Conservation (phyloP, 2,329 filamentous ascomycete genomes). For the Apiospora kogelbergensis region DNA sequence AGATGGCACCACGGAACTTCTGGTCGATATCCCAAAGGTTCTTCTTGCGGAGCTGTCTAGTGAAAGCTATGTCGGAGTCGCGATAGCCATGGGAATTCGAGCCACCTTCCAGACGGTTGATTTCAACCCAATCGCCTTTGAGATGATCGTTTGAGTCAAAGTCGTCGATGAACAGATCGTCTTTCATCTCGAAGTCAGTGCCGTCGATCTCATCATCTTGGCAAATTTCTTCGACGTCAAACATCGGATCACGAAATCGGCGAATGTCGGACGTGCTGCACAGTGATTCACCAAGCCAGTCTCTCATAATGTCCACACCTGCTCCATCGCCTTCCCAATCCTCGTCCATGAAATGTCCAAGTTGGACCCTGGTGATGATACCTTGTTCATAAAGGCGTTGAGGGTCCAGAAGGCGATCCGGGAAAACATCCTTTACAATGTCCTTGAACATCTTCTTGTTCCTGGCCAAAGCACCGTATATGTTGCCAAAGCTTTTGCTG, state of each 20-base stretch:
- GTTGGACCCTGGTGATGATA: slow-evolving; percentile 64
- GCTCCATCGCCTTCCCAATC: slow-evolving; percentile 28
- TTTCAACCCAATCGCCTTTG: slow-evolving; percentile 40
- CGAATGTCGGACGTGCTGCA: slow-evolving; percentile 33
- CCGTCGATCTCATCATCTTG: slow-evolving; percentile 58
- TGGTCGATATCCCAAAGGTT: slow-evolving; percentile 63
- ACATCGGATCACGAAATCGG: slow-evolving; percentile 24
- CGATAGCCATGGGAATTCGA: slow-evolving; percentile 24
- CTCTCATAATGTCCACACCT: slow-evolving; percentile 37
- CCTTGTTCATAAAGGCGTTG: slow-evolving; percentile 51
- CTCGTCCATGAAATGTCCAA: slow-evolving; percentile 56
- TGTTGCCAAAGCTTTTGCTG: slow-evolving; percentile 24
- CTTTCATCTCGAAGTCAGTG: slow-evolving; percentile 49
- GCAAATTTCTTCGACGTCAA: slow-evolving; percentile 35
- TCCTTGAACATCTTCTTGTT: slow-evolving; percentile 37
- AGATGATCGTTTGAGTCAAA: slow-evolving; percentile 38
- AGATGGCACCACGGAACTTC: slow-evolving; percentile 61
- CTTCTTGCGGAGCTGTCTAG: slow-evolving; percentile 34
- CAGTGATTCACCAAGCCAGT: slow-evolving; percentile 56
- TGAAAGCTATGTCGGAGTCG: slow-evolving; percentile 30
- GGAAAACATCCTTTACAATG: slow-evolving; percentile 38
- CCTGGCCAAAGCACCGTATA: slow-evolving; percentile 29
- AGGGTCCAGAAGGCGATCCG: slow-evolving; percentile 51
- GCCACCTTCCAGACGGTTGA: slow-evolving; percentile 43
- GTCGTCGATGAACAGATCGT: slow-evolving; percentile 32